Conservation (phyloP, 139 green algal species). For the Micractinium sp. region DNA sequence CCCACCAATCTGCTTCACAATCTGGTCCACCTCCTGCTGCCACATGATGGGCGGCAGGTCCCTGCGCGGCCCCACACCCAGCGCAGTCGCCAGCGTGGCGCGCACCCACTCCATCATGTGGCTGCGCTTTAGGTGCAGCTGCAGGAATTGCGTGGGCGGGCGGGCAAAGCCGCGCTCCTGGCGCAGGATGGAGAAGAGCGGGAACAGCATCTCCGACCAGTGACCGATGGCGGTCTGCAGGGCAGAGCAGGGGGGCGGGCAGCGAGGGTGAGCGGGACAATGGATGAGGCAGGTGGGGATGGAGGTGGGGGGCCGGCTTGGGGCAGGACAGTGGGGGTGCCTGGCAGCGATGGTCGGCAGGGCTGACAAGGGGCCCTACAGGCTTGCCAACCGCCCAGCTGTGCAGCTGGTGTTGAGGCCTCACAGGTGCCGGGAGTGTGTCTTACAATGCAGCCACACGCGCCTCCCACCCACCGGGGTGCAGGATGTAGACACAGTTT, state of each 20-base stretch:
- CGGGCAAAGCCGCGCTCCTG: constrained; percentile 56
- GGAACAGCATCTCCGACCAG: constrained; percentile 88
- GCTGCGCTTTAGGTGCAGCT: constrained; percentile 75
- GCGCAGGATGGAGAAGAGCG: constrained; percentile 73
- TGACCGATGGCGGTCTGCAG: constrained; percentile 87
- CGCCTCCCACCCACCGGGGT: too few relatives aligned
- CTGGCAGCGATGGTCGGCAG: too few relatives aligned
- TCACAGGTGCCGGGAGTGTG: too few relatives aligned
- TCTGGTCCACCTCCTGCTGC: constrained; percentile 69
- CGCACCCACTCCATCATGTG: constrained; percentile 88
- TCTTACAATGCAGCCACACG: too few relatives aligned
- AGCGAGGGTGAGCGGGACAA: background rate
- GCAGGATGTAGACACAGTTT: background rate
- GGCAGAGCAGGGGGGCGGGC: background rate
- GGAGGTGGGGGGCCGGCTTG: background rate
- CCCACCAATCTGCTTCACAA: constrained; percentile 76
- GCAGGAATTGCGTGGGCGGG: constrained; percentile 66
- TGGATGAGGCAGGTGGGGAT: background rate
- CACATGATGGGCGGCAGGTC: constrained; percentile 78
- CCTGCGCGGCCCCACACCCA: constrained; percentile 54
- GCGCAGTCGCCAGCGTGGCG: constrained; percentile 43
- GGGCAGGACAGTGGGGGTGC: too few relatives aligned
- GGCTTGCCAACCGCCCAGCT: too few relatives aligned
- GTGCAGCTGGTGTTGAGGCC: too few relatives aligned
- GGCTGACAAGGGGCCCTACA: too few relatives aligned